A percentile compares a stretch with the other conserved stretches of the same genome.
Conservation (phyloP, 2,329 filamentous ascomycete species). For the Aspergillus sp. region DNA sequence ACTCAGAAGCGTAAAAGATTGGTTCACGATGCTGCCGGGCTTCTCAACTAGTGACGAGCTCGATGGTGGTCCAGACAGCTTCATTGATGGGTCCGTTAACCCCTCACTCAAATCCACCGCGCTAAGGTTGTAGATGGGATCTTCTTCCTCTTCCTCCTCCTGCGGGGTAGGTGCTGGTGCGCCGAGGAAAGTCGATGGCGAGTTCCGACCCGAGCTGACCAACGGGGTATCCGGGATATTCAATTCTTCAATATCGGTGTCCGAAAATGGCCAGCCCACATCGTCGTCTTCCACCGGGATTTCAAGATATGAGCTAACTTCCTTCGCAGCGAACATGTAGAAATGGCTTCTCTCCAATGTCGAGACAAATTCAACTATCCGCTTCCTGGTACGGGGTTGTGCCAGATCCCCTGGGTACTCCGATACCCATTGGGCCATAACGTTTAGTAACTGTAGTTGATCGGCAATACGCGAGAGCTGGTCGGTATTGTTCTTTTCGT, state of each 20-base stretch:
- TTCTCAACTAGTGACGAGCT: constrained; percentile 33
- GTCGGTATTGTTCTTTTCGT: constrained; percentile 65
- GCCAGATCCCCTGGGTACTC: constrained; percentile 92
- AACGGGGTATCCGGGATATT: constrained; percentile 37
- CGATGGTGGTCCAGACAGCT: constrained; percentile 34
- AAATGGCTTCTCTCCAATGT: constrained; percentile 70
- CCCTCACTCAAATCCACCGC: constrained; percentile 35
- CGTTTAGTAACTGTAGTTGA: constrained; percentile 75
- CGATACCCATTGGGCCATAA: constrained; percentile 82
- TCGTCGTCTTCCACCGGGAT: constrained; percentile 80
- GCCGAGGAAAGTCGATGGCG: constrained; percentile 28
- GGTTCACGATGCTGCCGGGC: constrained; percentile 34
- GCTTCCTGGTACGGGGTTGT: constrained; percentile 62
- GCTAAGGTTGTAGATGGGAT: constrained; percentile 33
- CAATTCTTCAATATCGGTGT: constrained; percentile 51
- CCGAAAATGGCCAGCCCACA: constrained; percentile 80
- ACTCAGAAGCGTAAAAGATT: constrained; percentile 36
- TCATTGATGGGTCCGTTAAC: constrained; percentile 29
- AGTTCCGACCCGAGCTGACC: constrained; percentile 35
- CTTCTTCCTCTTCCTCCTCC: constrained; percentile 27
- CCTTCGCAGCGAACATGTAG: constrained; percentile 75
- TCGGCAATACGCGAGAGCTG: constrained; percentile 71
- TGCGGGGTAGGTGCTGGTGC: constrained; percentile 12
- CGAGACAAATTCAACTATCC: constrained; percentile 67
- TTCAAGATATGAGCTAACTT: constrained; percentile 75